Conservation (phyloP, 2,329 filamentous ascomycete genomes). For the Fusarium graminum region DNA sequence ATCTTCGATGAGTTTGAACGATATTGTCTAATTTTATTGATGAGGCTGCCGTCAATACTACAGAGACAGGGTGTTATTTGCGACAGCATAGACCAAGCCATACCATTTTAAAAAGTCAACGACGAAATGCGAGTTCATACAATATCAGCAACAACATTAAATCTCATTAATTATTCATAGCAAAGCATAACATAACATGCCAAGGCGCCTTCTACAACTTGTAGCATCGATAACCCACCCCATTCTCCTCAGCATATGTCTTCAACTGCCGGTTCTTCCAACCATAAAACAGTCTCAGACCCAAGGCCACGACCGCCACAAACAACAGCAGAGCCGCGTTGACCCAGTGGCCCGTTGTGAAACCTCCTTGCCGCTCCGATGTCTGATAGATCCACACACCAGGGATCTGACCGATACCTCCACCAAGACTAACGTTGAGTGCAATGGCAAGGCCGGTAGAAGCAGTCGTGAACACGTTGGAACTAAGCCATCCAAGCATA, state of each 20-base stretch:
- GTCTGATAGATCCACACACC: slow-evolving; percentile 81
- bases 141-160: background rate
- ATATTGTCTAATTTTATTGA: no score
- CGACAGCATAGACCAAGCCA: background rate
- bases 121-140: background rate
- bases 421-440: slow-evolving; percentile 75
- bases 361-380: slow-evolving; percentile 69
- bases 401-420: slow-evolving; percentile 77
- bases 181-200: slow-evolving; percentile 4
- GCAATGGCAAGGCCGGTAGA: slow-evolving; percentile 77
- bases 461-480: slow-evolving; percentile 74
- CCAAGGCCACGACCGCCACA: slow-evolving; percentile 66
- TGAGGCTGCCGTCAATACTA: no score
- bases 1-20: no score
- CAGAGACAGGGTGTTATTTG: no score
- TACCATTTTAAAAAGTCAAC: background rate
- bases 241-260: slow-evolving; percentile 49
- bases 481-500: slow-evolving; percentile 77
- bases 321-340: slow-evolving; percentile 72
- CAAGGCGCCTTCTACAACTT: slow-evolving; percentile 52
- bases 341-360: slow-evolving; percentile 78
- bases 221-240: slow-evolving; percentile 56
- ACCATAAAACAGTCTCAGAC: slow-evolving; percentile 69
- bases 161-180: slow-evolving; percentile 17
- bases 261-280: slow-evolving; percentile 58